A percentile compares a stretch with the other conserved stretches of the same genome.
These are phyloP conservation scores for Magnolia officinalis DNA, from an alignment of 164 flowering plant genomes.

Conservation along the genomic window DNA sequence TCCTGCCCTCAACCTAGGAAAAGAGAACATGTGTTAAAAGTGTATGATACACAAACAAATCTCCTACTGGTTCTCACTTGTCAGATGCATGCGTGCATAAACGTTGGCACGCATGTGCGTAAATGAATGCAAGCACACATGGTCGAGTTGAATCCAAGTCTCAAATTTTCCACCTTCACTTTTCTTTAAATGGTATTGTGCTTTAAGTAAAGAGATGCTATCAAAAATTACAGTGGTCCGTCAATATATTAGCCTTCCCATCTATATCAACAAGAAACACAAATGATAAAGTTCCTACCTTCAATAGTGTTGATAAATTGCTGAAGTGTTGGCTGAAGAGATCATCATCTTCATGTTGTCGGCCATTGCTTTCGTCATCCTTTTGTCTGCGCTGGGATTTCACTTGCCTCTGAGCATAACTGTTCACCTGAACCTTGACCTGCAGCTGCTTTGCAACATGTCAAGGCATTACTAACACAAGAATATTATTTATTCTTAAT, in stretches of 20 bases:
- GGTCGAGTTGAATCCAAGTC: neutral
- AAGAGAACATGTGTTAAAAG: neutral
- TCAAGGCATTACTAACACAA: conserved; percentile 2
- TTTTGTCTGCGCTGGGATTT: conserved; percentile 12
- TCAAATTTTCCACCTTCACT: neutral
- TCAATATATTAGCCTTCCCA: no score
- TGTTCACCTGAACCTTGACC: conserved; percentile 7
- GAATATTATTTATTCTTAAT: conserved; percentile 4
- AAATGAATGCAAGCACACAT: neutral
- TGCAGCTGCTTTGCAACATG: conserved; percentile 5
- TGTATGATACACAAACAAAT: neutral
- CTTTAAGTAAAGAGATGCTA: neutral
- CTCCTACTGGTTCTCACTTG: neutral
- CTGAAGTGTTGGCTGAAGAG: conserved; percentile 21
- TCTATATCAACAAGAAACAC: neutral
- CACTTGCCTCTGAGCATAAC: conserved; percentile 7
- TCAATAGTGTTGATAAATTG: conserved; percentile 35
- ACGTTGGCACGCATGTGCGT: neutral
- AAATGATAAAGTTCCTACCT: conserved; percentile 27
- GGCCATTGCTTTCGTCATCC: conserved; percentile 12
- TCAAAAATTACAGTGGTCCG: no score
- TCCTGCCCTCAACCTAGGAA: conserved; percentile 30
- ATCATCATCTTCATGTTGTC: conserved; percentile 11
- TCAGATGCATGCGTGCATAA: neutral
- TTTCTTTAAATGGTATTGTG: neutral